These are phyloP conservation scores for Pichia norvegensis DNA, from an alignment of 1,139 yeast species.

Conservation along the genomic window DNA sequence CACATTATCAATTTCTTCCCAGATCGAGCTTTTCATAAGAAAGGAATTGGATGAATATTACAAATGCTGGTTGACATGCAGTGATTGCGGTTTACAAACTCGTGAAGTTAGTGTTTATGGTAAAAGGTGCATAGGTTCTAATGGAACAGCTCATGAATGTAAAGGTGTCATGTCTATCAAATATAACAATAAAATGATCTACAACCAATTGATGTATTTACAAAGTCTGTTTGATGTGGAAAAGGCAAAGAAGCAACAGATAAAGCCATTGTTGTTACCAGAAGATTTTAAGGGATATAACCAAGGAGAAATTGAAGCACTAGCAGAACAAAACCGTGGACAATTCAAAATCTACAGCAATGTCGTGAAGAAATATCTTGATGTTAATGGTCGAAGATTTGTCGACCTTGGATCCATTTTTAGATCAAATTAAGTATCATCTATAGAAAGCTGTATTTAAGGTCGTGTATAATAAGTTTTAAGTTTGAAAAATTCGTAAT, in stretches of 20 bases:
- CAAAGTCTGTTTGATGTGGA: conserved; percentile 76
- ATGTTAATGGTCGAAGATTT: conserved; percentile 82
- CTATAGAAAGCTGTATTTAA: not conserved
- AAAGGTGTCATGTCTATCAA: conserved; percentile 77
- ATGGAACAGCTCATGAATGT: conserved; percentile 61
- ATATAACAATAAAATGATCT: conserved; percentile 72
- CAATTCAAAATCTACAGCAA: conserved; percentile 48
- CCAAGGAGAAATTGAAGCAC: conserved; percentile 56
- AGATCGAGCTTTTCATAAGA: conserved; percentile 66
- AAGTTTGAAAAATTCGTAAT: not conserved
- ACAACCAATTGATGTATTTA: conserved; percentile 79
- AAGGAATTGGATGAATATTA: conserved; percentile 68
- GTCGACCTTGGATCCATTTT: conserved; percentile 83
- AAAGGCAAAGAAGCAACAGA: conserved; percentile 52
- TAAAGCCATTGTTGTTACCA: conserved; percentile 41
- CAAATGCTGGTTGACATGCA: conserved; percentile 79
- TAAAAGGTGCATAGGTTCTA: conserved; percentile 64
- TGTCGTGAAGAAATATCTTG: conserved; percentile 69
- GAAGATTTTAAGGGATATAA: conserved; percentile 32
- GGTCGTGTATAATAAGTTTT: not conserved
- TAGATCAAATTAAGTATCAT: conserved; percentile 31
- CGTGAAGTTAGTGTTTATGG: conserved; percentile 89
- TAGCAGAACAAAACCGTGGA: conserved; percentile 73
- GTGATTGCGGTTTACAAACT: conserved; percentile 79
- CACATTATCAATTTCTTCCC: conserved; percentile 53